Base-by-base conservation (phyloP, 805 yeast species). In the Starmerella potacharoeniae region DNA sequence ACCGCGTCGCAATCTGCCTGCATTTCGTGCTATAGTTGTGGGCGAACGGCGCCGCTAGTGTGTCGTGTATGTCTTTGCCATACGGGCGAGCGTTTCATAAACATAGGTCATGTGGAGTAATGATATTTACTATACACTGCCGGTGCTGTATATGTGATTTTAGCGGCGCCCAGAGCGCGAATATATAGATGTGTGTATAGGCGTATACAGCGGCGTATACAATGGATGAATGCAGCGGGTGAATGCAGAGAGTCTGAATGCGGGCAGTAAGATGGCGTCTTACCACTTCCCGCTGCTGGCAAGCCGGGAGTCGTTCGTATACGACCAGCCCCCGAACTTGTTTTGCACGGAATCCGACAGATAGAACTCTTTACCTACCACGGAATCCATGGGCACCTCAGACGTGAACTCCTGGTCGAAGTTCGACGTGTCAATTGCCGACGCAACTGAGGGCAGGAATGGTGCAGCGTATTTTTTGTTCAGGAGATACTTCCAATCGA, bases 271-370 rank as follows among this genome's bases (percentile, higher is more conserved):
- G 11, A 8, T 5, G n/a, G 11, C 7, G 16, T 17, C 36, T 51
- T 55, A 66, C 69, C 70, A 67, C 51, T 59, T 60, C 10, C 68
- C 69, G 45, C 68, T 63, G 49, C 62, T 59, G 7, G 71, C 70
- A 34, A 68, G 63, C 52, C 60, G 60, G 33, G 69, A 62, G 49
- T 65, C 68, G 51, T 62, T 65, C 9, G 71, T 67, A 69, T 90
- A 91, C 2, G 97, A 91, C 98, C 98, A 93, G 6, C 98, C 97
- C 48, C 96, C 97, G 75, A 93, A 93, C 71, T 93, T 97, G 67
- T 85, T 82, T 70, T 93, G 98, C n/a, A 93, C 96, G 64, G 90
- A 81, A 63, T 89, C 97, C 65, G 95, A 86, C 59, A 93, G 76
- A 62, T 79, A 87, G 49, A 62, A 67, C 57, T 70, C 73, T 65